Conservation (phyloP, 768 basidiomycete species). For the Pleurotus giganteus region DNA sequence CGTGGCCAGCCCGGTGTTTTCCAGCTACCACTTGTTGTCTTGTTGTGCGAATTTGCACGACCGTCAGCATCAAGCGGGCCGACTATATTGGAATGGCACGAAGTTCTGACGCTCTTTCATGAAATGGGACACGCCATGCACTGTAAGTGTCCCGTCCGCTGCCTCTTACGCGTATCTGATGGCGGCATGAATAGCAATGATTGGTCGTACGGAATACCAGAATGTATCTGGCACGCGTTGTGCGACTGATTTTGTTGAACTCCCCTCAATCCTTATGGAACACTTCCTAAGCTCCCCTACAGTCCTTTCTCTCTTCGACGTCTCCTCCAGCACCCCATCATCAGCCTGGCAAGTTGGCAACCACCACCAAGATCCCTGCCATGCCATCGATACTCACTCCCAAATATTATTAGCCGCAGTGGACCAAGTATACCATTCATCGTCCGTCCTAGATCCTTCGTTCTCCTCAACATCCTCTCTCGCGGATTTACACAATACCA, state of each 20-base stretch:
- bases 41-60: slow-evolving; percentile 82
- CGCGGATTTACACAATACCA: slow-evolving; percentile 57
- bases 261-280: slow-evolving; percentile 98
- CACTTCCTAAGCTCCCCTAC: slow-evolving; percentile 86
- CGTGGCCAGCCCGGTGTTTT: slow-evolving; percentile 67
- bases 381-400: slow-evolving; percentile 83
- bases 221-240: slow-evolving; percentile 97
- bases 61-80: slow-evolving; percentile 62
- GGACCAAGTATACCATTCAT: slow-evolving; percentile 90
- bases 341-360: slow-evolving; percentile 50
- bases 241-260: slow-evolving; percentile 96
- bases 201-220: slow-evolving; percentile 95
- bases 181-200: slow-evolving; percentile 70
- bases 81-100: slow-evolving; percentile 84
- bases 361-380: slow-evolving; percentile 73
- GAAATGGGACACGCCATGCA: slow-evolving; percentile 99
- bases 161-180: background rate
- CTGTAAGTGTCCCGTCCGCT: slow-evolving; percentile 56
- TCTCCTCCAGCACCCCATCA: slow-evolving; percentile 37
- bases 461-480: slow-evolving; percentile 78
- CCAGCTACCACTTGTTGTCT: slow-evolving; percentile 89
- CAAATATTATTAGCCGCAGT: slow-evolving; percentile 88
- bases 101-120: slow-evolving; percentile 92
- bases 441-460: slow-evolving; percentile 43
- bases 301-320: slow-evolving; percentile 78